phyloP scores from a whole-genome alignment of 345 rosid species.

The Jatropha curcas region DNA sequence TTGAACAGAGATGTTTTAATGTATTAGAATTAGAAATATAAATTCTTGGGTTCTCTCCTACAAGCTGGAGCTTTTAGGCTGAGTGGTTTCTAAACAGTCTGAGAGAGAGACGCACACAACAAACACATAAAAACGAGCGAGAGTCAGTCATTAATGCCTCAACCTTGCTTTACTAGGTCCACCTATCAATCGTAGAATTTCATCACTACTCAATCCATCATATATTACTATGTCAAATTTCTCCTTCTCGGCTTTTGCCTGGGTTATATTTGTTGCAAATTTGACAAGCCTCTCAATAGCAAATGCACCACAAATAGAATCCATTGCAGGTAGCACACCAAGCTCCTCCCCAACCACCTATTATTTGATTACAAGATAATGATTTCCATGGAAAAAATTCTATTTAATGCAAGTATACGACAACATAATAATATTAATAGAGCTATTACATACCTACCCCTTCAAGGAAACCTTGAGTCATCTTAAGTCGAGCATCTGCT shows the following conservation, averaged over 20 bases:
- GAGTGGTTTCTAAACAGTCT: no score
- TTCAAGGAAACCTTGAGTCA: conserved; percentile 87
- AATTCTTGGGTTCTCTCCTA: no score
- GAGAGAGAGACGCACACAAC: neutral
- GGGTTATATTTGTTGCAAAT: conserved; percentile 46
- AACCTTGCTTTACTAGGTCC: conserved; percentile 76
- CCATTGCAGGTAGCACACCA: conserved; percentile 97
- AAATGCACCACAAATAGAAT: conserved; percentile 62
- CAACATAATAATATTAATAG: conserved; percentile 8
- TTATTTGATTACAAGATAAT: conserved; percentile 17
- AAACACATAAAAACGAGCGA: neutral
- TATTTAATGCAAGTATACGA: neutral
- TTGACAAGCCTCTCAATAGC: conserved; percentile 59
- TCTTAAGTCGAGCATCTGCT: conserved; percentile 70
- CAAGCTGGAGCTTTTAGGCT: no score
- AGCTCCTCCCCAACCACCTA: conserved; percentile 98
- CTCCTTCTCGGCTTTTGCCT: conserved; percentile 41
- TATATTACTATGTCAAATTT: conserved; percentile 59
- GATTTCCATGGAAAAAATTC: neutral
- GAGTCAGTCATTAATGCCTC: conserved; percentile 13
- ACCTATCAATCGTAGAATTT: conserved; percentile 75
- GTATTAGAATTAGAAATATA: no score
- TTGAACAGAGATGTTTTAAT: conserved; percentile 5
- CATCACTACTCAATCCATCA: conserved; percentile 71
- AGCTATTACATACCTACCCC: conserved; percentile 74